A percentile compares a stretch with the other conserved stretches of the same genome.
Conservation (phyloP, 2,329 filamentous ascomycete species). For the Talaromyces sp. region DNA sequence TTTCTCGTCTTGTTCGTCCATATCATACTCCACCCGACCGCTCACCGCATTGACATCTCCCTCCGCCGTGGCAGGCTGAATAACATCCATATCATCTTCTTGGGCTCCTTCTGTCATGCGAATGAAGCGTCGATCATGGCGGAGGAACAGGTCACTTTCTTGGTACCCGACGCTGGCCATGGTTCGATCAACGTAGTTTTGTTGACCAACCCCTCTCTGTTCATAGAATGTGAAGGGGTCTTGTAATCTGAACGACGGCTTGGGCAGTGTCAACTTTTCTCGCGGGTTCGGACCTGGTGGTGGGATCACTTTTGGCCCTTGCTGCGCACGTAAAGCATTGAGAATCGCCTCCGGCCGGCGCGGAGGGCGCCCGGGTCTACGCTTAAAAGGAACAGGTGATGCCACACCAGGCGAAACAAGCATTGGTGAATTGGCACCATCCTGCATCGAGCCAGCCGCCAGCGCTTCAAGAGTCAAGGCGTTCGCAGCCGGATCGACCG, state of each 20-base stretch:
- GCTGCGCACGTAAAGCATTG: constrained; percentile 61
- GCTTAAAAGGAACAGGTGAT: constrained; percentile 52
- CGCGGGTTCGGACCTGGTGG: constrained; percentile 54
- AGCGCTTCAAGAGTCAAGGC: constrained; percentile 37
- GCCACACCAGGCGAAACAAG: constrained; percentile 41
- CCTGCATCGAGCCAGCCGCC: constrained; percentile 25
- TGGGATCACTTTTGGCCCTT: constrained; percentile 55
- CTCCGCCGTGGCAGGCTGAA: constrained; percentile 58
- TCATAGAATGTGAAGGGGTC: constrained; percentile 61
- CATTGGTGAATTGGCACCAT: constrained; percentile 46
- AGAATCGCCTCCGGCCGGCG: constrained; percentile 64
- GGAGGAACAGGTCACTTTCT: constrained; percentile 85
- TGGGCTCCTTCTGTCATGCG: constrained; percentile 64
- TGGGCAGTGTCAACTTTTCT: constrained; percentile 53
- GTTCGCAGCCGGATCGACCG: constrained; percentile 59
- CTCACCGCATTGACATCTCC: constrained; percentile 62
- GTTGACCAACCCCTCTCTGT: constrained; percentile 79
- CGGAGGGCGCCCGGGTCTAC: constrained; percentile 67
- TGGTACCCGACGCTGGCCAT: constrained; percentile 97
- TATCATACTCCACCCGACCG: constrained; percentile 94
- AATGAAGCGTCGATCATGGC: constrained; percentile 72
- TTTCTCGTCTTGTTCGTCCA: constrained; percentile 98
- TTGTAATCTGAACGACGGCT: constrained; percentile 50
- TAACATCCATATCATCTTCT: constrained; percentile 65
- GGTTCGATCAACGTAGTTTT: constrained; percentile 90